phyloP scores from a whole-genome alignment of 345 rosid species.

The Eucalyptus sp. region DNA sequence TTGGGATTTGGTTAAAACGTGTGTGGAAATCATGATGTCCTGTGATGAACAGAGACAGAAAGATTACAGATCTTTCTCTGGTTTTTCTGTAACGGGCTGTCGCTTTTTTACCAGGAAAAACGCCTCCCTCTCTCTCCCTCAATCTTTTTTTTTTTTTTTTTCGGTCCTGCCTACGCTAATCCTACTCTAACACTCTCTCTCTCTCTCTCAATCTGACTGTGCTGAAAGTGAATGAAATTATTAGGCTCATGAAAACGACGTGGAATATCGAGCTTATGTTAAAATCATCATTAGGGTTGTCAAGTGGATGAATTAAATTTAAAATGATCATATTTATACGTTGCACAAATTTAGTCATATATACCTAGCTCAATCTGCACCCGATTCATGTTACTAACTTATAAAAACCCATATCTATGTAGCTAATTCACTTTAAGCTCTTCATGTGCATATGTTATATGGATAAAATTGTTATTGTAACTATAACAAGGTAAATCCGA shows the following conservation, averaged over 20 bases:
- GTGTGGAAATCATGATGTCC: not conserved
- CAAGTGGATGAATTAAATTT: too few species aligned
- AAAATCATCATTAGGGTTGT: too few species aligned
- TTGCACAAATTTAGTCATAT: accelerated
- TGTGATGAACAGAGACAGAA: not conserved
- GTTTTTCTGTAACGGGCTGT: not conserved
- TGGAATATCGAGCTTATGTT: not conserved
- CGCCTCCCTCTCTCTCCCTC: not conserved
- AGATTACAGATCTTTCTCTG: not conserved
- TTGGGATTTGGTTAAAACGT: not conserved
- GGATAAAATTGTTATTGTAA: too few species aligned
- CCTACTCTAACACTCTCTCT: too few species aligned
- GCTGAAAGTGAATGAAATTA: not conserved
- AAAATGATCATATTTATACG: too few species aligned
- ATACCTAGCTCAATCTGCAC: accelerated
- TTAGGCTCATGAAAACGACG: not conserved
- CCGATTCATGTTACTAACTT: too few species aligned
- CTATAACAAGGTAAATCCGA: too few species aligned
- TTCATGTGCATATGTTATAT: too few species aligned
- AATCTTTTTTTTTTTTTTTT: too few species aligned
- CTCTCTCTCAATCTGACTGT: not conserved
- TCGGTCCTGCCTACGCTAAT: too few species aligned
- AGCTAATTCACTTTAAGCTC: too few species aligned
- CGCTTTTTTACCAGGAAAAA: not conserved
- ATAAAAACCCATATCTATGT: too few species aligned